Evolutionary conservation across 768 basidiomycete species (phyloP).

Genomic region (Pisolithus orientalis): DNA sequence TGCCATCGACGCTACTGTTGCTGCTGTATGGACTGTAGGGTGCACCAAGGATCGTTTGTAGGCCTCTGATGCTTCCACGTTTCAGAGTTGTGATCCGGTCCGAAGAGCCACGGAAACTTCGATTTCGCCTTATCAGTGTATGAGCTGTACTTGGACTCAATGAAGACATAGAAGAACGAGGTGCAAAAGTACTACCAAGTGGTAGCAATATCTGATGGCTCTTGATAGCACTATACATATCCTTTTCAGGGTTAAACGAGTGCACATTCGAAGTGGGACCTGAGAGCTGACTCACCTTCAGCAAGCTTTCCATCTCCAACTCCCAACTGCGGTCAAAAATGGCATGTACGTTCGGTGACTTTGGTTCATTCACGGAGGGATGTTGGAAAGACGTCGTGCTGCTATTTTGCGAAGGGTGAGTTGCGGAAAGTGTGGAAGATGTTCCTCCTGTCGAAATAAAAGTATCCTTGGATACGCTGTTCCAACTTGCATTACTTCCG

Average conservation of each 20-base stretch:
- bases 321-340: slow-evolving; percentile 75
- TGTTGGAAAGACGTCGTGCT: slow-evolving; percentile 62
- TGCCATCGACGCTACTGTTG: slow-evolving; percentile 77
- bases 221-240: slow-evolving; percentile 93
- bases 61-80: slow-evolving; percentile 85
- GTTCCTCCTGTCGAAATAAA: slow-evolving; percentile 34
- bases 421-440: slow-evolving; percentile 29
- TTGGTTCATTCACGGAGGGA: slow-evolving; percentile 38
- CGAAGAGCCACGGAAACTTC: slow-evolving; percentile 62
- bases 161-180: slow-evolving; percentile 49
- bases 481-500: slow-evolving; percentile 82
- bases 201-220: slow-evolving; percentile 88
- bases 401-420: slow-evolving; percentile 42
- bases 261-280: background rate
- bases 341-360: slow-evolving; percentile 26
- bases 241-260: slow-evolving; percentile 37
- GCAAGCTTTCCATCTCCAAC: slow-evolving; percentile 72
- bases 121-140: slow-evolving; percentile 49
- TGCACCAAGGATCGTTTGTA: slow-evolving; percentile 69
- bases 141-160: slow-evolving; percentile 45
- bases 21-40: slow-evolving; percentile 82
- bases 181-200: slow-evolving; percentile 36
- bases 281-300: slow-evolving; percentile 54
- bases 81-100: slow-evolving; percentile 77
- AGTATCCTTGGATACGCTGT: slow-evolving; percentile 63